Conservation (phyloP, 331 rosid genomes). For the Pyracantha coccinea region DNA sequence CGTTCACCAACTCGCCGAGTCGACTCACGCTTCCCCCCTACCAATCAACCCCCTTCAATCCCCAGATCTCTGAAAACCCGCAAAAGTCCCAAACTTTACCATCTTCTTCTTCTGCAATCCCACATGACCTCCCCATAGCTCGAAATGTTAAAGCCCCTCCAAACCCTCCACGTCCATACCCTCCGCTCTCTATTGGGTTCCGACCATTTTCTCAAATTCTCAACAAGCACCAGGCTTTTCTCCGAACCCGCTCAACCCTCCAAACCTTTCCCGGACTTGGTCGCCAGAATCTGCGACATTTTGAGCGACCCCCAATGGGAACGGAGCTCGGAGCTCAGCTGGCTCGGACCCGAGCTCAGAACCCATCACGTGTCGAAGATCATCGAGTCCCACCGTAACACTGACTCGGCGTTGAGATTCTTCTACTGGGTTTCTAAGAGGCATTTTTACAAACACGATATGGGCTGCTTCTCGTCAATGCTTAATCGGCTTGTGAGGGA, state of each 20-base stretch:
- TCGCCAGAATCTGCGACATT: conserved; percentile 20
- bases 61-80: conserved; percentile 10
- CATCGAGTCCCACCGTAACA: conserved; percentile 19
- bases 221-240: conserved; percentile 13
- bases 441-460: conserved; percentile 17
- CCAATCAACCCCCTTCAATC: not conserved
- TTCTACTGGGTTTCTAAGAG: conserved; percentile 30
- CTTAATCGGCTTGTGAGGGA: conserved; percentile 29
- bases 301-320: conserved; percentile 27
- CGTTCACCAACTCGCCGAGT: conserved; percentile 14
- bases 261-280: conserved; percentile 12
- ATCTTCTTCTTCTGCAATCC: not conserved
- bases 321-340: conserved; percentile 17
- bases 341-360: conserved; percentile 17
- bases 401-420: conserved; percentile 33
- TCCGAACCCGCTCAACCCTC: not conserved
- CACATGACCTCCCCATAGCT: conserved; percentile 11
- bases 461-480: conserved; percentile 28
- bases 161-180: conserved; percentile 14
- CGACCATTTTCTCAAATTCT: conserved; percentile 10
- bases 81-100: not conserved
- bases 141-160: conserved; percentile 24
- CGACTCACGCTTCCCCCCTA: not conserved
- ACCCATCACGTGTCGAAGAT: conserved; percentile 19
- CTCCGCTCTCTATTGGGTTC: conserved; percentile 16